Conservation (phyloP, 495 filamentous ascomycete genomes). For the Aspergillus ellipticus region DNA sequence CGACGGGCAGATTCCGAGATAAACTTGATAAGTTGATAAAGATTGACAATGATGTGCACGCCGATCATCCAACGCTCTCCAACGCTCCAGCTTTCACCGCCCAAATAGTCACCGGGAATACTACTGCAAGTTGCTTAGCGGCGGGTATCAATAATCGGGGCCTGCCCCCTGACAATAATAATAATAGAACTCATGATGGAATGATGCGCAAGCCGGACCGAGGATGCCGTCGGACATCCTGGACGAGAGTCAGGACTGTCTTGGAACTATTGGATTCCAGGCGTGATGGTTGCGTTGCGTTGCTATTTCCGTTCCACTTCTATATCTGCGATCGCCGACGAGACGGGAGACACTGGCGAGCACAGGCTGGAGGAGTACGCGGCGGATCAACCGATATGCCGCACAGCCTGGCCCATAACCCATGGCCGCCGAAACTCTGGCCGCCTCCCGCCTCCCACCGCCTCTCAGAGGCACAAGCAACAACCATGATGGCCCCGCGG, state of each 20-base stretch:
- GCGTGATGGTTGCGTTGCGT: not conserved
- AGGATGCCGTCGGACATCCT: not conserved
- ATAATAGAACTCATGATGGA: conserved; percentile 1
- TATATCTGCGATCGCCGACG: no score
- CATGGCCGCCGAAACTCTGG: not conserved
- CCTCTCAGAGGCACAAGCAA: not conserved
- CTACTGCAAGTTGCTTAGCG: conserved; percentile 26
- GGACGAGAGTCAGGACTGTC: not conserved
- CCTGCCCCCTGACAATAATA: not conserved
- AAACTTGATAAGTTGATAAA: conserved; percentile 11
- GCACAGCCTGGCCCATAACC: no score
- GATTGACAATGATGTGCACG: conserved; percentile 22
- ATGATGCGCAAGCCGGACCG: not conserved
- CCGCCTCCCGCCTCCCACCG: not conserved
- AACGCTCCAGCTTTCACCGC: conserved; percentile 27
- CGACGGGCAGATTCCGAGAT: conserved; percentile 13
- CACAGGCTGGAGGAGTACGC: no score
- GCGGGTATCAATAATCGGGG: conserved; percentile 10
- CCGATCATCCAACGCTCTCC: conserved; percentile 27
- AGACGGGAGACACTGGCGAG: no score
- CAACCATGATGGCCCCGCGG: not conserved
- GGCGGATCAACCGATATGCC: no score
- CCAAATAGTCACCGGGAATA: conserved; percentile 19
- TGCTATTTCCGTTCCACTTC: no score
- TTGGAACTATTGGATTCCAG: not conserved